A percentile compares a stretch with the other conserved stretches of the same genome.
Evolutionary conservation across 192 early-diverging fungal genomes (phyloP).

Genomic region (Spizellomyces punctatus): DNA sequence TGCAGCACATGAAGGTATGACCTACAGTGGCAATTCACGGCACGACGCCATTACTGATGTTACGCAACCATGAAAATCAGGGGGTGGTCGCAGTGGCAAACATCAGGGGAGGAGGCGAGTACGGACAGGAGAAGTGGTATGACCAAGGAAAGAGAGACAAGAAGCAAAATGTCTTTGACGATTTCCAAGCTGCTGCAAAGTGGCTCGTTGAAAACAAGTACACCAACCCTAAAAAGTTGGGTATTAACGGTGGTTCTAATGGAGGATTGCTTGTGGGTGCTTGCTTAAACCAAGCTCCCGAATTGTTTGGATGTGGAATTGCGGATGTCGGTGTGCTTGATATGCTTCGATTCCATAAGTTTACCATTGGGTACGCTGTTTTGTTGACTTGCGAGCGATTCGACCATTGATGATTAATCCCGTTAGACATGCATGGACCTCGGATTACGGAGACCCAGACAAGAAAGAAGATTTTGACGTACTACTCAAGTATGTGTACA

Average conservation of each 20-base stretch:
- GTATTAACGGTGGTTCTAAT: conserved; percentile 72
- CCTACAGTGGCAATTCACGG: background rate
- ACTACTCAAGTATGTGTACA: conserved; percentile 43
- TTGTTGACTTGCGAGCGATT: background rate
- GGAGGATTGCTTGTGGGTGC: conserved; percentile 72
- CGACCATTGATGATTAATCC: too few relatives aligned
- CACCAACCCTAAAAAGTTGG: conserved; percentile 55
- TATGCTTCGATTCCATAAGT: conserved; percentile 76
- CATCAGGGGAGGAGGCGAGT: conserved; percentile 73
- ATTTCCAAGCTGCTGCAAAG: conserved; percentile 72
- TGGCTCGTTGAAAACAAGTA: conserved; percentile 60
- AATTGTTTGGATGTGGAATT: conserved; percentile 67
- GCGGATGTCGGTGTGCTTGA: conserved; percentile 75
- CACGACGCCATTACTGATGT: too few relatives aligned
- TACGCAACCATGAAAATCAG: conserved; percentile 15
- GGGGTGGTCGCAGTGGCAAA: conserved; percentile 67
- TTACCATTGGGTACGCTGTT: conserved; percentile 68
- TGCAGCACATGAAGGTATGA: conserved; percentile 38
- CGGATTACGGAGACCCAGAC: conserved; percentile 70
- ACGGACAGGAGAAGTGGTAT: conserved; percentile 54
- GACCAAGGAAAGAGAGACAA: conserved; percentile 54
- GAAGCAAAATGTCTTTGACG: conserved; percentile 78
- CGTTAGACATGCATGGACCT: conserved; percentile 48
- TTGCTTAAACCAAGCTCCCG: conserved; percentile 74
- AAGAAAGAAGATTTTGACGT: conserved; percentile 67